Evolutionary conservation across 2,329 filamentous ascomycete species (phyloP), one percentile per base, ranked within the genome.

Genomic region (Penicillium griseofulvum): DNA sequence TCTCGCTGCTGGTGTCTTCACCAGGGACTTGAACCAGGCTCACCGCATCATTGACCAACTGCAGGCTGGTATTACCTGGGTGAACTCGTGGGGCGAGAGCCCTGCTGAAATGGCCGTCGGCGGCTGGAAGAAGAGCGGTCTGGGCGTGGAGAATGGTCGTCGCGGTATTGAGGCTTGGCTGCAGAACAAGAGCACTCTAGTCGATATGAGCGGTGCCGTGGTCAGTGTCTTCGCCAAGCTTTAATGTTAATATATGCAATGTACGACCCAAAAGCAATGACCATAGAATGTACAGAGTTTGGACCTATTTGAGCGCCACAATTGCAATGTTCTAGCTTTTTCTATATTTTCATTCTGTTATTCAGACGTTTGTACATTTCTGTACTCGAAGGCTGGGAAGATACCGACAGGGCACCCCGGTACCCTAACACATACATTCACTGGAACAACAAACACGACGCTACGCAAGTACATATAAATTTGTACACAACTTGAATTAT

Each of bases 81-180:
- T 96, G 49, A 96, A 96, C 72, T 91, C 89, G 0, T 96, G 91
- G 91, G 91, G 91, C n/a, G 91, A 96, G 77, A 87, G 83, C 46
- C 91, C 91, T 0, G 90, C 91, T 0, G 91, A 96, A 78, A 96
- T 96, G 91, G 88, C 88, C 2, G 91, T 96, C 0, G 91, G 91
- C 10, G 91, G 91, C 0, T 96, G 91, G 91, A 96, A 96, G 79
- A 82, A 89, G 81, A 95, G 90, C 69, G 91, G 91, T 33, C 76
- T 96, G 10, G 91, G 91, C 0, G 86, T 95, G 1, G 91, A 96
- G 80, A 96, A 96, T 71, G 91, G 91, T 4, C 80, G 85, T 55
- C 84, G 83, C 65, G 91, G 91, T 0, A 80, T 96, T 51, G 87
- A 89, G 72, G 87, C 89, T 4, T 96, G 91, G 87, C 83, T 91